Evolutionary conservation across 768 basidiomycete species (phyloP), one percentile per base, ranked within the genome.

Genomic region (Kwoniella botswanensis): DNA sequence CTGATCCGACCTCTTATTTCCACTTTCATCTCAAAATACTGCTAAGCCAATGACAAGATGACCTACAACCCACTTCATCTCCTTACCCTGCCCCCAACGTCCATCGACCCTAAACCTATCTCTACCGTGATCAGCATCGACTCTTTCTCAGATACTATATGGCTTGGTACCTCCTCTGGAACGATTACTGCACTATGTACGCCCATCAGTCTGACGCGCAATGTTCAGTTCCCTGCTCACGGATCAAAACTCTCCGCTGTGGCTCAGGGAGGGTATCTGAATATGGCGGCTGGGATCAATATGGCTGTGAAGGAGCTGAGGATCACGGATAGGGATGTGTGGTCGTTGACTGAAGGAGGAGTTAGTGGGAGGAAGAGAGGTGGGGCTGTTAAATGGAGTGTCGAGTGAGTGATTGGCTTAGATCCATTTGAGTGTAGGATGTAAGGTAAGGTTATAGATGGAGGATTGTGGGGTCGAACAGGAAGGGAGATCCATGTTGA

Each of bases 121-220:
- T 67, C 78, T 3, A 90, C 92, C 24, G 88, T 93, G 0, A 86
- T 97, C 67, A 88, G 90, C 0, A 95, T 98, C 82, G 96, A 99
- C 84, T 91, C 93, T 9, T 90, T 92, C 22, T 92, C 93, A 0
- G 94, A 98, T 82, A 88, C 91, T 6, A 85, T 99, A 44, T 97
- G 94, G 94, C 86, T 90, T 58, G 95, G 94, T 41, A 87, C 88
- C 10, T 88, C 89, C 68, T 84, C 88, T 35, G 95, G 96, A 3
- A 85, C 86, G 67, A 87, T 97, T 71, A 82, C 87, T 52, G 90
- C 91, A 1, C 88, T 90, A 80, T 89, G 77, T 44, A 92, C 84
- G 87, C 83, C 79, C 18, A 70, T 72, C 22, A 54, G 78, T 0
- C 74, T 84, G 59, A 68, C 76, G 1, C 67, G 78, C 5, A 80